Evolutionary conservation across 176 grass and related monocot genomes (phyloP).

Genomic region (Themeda triandra): DNA sequence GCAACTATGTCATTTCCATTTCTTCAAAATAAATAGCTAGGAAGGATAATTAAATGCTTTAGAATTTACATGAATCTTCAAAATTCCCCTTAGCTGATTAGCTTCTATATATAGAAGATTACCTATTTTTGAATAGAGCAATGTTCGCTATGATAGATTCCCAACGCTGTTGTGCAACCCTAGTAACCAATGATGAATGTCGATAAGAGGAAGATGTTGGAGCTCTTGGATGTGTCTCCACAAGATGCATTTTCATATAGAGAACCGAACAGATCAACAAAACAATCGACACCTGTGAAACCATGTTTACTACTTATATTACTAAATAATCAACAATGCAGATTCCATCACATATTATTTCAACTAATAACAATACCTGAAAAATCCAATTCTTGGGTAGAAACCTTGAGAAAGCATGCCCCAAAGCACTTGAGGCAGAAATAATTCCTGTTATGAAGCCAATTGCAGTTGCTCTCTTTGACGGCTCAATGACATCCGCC

Average conservation of each 20-base stretch:
- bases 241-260: too few relatives aligned
- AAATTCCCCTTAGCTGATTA: too few relatives aligned
- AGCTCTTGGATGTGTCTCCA: slow-evolving; percentile 50
- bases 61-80: too few relatives aligned
- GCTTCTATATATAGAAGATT: slow-evolving; percentile 7
- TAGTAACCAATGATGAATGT: slow-evolving; percentile 20
- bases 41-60: too few relatives aligned
- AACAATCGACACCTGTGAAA: slow-evolving; percentile 25
- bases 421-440: slow-evolving; percentile 57
- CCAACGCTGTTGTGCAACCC: slow-evolving; percentile 41
- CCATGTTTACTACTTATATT: too few relatives aligned
- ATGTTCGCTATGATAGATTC: slow-evolving; percentile 55
- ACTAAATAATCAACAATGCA: too few relatives aligned
- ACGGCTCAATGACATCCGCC: slow-evolving; percentile 41
- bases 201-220: slow-evolving; percentile 9
- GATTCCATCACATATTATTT: too few relatives aligned
- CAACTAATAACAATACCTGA: slow-evolving; percentile 39
- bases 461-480: slow-evolving; percentile 54
- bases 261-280: too few relatives aligned
- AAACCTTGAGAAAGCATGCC: slow-evolving; percentile 55
- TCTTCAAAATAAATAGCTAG: too few relatives aligned
- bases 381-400: slow-evolving; percentile 75
- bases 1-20: too few relatives aligned
- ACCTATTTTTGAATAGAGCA: slow-evolving; percentile 48
- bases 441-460: slow-evolving; percentile 67